Evolutionary conservation across 345 rosid genomes (phyloP).

Genomic region (Rubroshorea leprosula): DNA sequence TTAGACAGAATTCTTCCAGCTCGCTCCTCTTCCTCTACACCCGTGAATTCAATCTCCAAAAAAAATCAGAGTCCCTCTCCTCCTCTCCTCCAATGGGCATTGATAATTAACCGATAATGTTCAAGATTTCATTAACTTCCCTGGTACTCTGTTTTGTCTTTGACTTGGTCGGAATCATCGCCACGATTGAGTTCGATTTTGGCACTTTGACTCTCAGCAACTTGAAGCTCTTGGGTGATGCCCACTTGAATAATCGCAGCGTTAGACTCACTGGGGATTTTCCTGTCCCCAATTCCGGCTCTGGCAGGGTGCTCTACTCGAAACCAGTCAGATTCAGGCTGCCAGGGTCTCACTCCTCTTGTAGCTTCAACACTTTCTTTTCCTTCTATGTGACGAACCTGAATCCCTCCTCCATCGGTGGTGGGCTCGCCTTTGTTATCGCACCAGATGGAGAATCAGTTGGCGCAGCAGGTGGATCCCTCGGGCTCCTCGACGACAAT

Average conservation of each 20-base stretch:
- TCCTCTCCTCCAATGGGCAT: conserved; percentile 28
- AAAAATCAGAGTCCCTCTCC: not conserved
- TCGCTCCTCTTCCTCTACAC: conserved; percentile 23
- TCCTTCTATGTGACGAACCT: conserved; percentile 69
- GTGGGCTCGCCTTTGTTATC: conserved; percentile 87
- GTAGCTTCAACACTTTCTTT: conserved; percentile 83
- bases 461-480: conserved; percentile 71
- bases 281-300: conserved; percentile 73
- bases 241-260: conserved; percentile 74
- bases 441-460: conserved; percentile 56
- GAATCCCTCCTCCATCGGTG: conserved; percentile 90
- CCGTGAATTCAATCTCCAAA: conserved; percentile 24
- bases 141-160: conserved; percentile 32
- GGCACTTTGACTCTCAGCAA: conserved; percentile 66
- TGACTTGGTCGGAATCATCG: conserved; percentile 17
- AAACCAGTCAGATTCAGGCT: conserved; percentile 72
- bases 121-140: conserved; percentile 22
- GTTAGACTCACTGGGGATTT: conserved; percentile 83
- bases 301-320: conserved; percentile 72
- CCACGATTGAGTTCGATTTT: conserved; percentile 65
- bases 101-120: conserved; percentile 32
- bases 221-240: conserved; percentile 81
- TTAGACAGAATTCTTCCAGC: conserved; percentile 10
- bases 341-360: conserved; percentile 36
- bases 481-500: conserved; percentile 48